Evolutionary conservation across 164 flowering plant species (phyloP), one percentile per base, ranked within the genome.

Genomic region (Magnolia officinalis): DNA sequence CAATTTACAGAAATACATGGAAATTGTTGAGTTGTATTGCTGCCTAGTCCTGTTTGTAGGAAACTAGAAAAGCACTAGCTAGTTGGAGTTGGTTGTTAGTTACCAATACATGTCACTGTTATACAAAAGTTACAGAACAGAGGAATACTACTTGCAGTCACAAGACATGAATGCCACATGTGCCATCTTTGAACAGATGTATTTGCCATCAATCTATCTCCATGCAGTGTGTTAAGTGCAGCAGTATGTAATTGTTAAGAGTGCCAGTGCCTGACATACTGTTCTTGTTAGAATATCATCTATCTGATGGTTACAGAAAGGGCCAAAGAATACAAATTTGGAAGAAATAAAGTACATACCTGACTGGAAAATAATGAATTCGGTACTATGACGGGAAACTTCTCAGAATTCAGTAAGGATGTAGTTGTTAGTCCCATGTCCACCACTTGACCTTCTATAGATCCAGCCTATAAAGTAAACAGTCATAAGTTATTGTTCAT

Each of bases 321-420:
- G 0, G 18, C 18, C 61, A 55, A 65, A 49, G 8, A 67, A 16
- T 50, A 21, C 8, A 76, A 21, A 23, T 50, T 50, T 63, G 52
- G n/a, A 69, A 16, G 29, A 69, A 31, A 37, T 50, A 18, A 59
- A 70, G 69, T 55, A 8, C 80, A 26, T 50, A 88, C 99, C 98
- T 96, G 99, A 83, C 96, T 94, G 59, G 96, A 94, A 84, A 96
- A 92, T 78, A 94, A 67, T 1, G 97, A 96, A 85, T 96, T 96
- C 49, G 99, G 99, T 78, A 96, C 99, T 59, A 86, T 74, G 72
- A 94, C 89, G 1, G 98, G 98, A 74, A 88, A 93, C 72, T 89
- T 94, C 83, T 95, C 98, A 72, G 93, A 89, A 88, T 84, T 91
- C 80, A 95, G 78, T 73, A 95, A 83, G 5, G 84, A 82, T 61